These are phyloP conservation scores for Hortiboletus campestris DNA, from an alignment of 768 basidiomycete genomes.

Conservation along the genomic window DNA sequence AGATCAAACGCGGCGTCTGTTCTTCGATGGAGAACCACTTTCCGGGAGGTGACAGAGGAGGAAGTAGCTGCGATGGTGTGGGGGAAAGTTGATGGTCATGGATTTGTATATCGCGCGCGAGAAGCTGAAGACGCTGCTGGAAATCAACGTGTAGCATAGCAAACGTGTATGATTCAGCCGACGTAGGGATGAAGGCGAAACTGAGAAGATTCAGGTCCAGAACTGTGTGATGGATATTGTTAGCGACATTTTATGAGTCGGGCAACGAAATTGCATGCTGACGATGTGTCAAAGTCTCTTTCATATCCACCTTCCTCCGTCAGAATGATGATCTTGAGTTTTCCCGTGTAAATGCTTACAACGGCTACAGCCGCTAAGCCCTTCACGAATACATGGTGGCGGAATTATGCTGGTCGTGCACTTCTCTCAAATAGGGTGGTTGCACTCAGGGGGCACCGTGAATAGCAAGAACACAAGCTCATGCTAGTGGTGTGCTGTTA, in stretches of 20 bases:
- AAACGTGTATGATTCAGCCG: constrained; percentile 46
- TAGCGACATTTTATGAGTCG: not conserved
- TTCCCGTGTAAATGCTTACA: constrained; percentile 66
- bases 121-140: constrained; percentile 56
- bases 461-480: constrained; percentile 62
- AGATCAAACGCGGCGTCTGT: constrained; percentile 40
- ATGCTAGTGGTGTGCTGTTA: constrained; percentile 34
- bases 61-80: constrained; percentile 46
- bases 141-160: constrained; percentile 71
- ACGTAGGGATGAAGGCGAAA: constrained; percentile 53
- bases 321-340: constrained; percentile 61
- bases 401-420: constrained; percentile 67
- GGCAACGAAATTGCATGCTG: constrained; percentile 28
- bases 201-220: constrained; percentile 69
- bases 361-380: constrained; percentile 58
- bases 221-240: constrained; percentile 39
- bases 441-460: constrained; percentile 38
- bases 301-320: constrained; percentile 49
- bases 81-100: constrained; percentile 49
- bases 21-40: constrained; percentile 43
- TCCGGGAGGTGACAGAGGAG: constrained; percentile 51
- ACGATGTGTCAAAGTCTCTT: constrained; percentile 66
- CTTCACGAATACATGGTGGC: constrained; percentile 67
- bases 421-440: constrained; percentile 54
- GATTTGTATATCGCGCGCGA: constrained; percentile 54